Conservation (phyloP, 2,329 filamentous ascomycete species). For the Aspergillus sp. region DNA sequence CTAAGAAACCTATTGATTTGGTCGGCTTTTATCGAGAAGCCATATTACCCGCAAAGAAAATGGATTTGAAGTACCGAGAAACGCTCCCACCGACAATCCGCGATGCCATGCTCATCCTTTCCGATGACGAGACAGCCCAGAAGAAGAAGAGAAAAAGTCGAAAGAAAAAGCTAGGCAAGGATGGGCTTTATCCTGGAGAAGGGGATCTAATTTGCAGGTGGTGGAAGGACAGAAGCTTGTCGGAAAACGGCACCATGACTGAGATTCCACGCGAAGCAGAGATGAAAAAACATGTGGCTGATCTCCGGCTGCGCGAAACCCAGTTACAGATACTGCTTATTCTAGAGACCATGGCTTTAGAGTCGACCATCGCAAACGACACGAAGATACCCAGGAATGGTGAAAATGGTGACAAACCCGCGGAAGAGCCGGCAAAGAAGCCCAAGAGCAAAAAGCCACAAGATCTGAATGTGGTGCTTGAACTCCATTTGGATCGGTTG, state of each 20-base stretch:
- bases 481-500: conserved; percentile 41
- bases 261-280: conserved; percentile 29
- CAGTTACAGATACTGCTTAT: conserved; percentile 44
- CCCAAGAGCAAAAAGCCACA: conserved; percentile 32
- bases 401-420: conserved; percentile 12
- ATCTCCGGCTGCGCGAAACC: conserved; percentile 41
- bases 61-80: conserved; percentile 42
- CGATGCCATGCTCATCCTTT: conserved; percentile 28
- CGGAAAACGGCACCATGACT: conserved; percentile 15
- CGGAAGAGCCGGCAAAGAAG: conserved; percentile 13
- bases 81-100: conserved; percentile 34
- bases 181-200: conserved; percentile 41
- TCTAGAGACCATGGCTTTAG: conserved; percentile 40
- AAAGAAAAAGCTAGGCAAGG: conserved; percentile 39
- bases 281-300: conserved; percentile 33
- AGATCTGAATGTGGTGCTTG: conserved; percentile 37
- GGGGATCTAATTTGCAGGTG: conserved; percentile 36
- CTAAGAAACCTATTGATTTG: conserved; percentile 20
- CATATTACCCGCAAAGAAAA: conserved; percentile 38
- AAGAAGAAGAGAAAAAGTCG: conserved; percentile 24
- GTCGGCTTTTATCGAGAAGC: conserved; percentile 34
- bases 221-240: conserved; percentile 36
- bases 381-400: conserved; percentile 7
- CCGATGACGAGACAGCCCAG: conserved; percentile 25
- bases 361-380: conserved; percentile 18